These are phyloP conservation scores for Phoenix roebelenii DNA, from an alignment of 176 grass and related monocot genomes.

Conservation along the genomic window DNA sequence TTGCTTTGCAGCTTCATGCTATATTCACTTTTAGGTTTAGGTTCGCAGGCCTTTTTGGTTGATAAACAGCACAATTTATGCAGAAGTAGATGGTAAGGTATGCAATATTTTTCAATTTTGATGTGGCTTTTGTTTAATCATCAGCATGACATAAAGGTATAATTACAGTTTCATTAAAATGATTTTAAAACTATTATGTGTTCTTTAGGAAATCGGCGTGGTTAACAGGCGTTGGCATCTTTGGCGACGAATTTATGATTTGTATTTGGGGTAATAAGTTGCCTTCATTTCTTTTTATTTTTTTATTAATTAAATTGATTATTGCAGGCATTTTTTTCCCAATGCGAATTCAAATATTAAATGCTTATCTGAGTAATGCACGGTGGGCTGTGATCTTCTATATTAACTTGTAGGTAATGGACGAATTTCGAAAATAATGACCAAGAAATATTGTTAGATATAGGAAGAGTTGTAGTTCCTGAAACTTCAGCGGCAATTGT, in stretches of 20 bases:
- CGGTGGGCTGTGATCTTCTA: no score
- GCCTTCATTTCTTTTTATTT: neutral
- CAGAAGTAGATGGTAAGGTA: constrained; percentile 91
- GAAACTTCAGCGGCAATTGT: no score
- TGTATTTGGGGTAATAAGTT: constrained; percentile 82
- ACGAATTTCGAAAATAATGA: no score
- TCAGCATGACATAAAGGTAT: no score
- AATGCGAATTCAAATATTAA: neutral
- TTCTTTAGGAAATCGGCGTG: constrained; percentile 73
- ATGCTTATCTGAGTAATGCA: no score
- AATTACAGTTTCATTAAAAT: constrained; percentile 13
- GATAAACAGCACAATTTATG: constrained; percentile 97
- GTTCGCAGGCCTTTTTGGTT: constrained; percentile 91
- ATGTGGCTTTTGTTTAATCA: no score
- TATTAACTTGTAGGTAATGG: no score
- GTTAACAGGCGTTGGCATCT: constrained; percentile 98
- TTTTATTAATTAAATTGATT: constrained; percentile 13
- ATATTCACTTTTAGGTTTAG: constrained; percentile 34
- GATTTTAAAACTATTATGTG: constrained; percentile 14
- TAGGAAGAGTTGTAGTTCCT: no score
- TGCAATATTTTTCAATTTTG: constrained; percentile 4
- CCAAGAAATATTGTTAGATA: no score
- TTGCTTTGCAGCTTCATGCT: constrained; percentile 23
- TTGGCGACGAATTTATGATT: constrained; percentile 95
- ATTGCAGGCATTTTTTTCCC: constrained; percentile 9